Evolutionary conservation across 2,329 filamentous ascomycete genomes (phyloP).

Genomic region (Aspergillus neotritici): DNA sequence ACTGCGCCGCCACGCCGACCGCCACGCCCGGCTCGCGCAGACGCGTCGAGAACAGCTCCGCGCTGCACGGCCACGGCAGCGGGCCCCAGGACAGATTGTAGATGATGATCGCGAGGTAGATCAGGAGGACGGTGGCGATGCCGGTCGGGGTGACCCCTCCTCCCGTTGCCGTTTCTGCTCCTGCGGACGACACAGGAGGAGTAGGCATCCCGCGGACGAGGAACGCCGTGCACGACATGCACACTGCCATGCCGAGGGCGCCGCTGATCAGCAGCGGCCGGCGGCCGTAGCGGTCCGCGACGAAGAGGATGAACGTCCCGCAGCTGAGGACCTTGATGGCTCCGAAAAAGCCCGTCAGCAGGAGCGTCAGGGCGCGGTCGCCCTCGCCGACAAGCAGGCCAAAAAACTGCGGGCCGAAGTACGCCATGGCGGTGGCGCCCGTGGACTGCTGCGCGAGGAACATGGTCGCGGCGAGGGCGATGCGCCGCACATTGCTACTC

Average conservation of each 20-base stretch:
- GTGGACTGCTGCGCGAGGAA: slow-evolving; percentile 52
- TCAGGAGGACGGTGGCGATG: slow-evolving; percentile 49
- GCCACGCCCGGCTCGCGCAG: slow-evolving; percentile 38
- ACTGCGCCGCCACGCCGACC: slow-evolving; percentile 36
- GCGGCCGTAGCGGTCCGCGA: slow-evolving; percentile 49
- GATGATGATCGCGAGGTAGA: slow-evolving; percentile 50
- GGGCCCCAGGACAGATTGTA: slow-evolving; percentile 42
- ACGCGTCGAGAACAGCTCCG: slow-evolving; percentile 36
- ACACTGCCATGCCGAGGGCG: slow-evolving; percentile 39
- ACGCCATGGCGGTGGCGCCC: slow-evolving; percentile 51
- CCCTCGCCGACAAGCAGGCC: slow-evolving; percentile 46
- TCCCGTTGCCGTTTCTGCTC: slow-evolving; percentile 5
- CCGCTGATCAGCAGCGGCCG: slow-evolving; percentile 48
- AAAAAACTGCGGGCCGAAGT: slow-evolving; percentile 54
- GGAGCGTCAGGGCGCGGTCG: slow-evolving; percentile 41
- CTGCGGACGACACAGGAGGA: slow-evolving; percentile 28
- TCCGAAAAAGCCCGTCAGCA: slow-evolving; percentile 51
- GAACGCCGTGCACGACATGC: slow-evolving; percentile 44
- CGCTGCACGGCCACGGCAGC: slow-evolving; percentile 35
- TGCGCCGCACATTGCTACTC: slow-evolving; percentile 41
- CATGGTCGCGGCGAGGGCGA: slow-evolving; percentile 42
- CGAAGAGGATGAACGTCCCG: slow-evolving; percentile 48
- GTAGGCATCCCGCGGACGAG: slow-evolving; percentile 35
- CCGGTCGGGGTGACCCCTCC: slow-evolving; percentile 42
- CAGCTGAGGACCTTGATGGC: slow-evolving; percentile 50